A percentile compares a stretch with the other conserved stretches of the same genome.
phyloP scores from a whole-genome alignment of 2,329 filamentous ascomycete species.

The Claviceps purpurea region DNA sequence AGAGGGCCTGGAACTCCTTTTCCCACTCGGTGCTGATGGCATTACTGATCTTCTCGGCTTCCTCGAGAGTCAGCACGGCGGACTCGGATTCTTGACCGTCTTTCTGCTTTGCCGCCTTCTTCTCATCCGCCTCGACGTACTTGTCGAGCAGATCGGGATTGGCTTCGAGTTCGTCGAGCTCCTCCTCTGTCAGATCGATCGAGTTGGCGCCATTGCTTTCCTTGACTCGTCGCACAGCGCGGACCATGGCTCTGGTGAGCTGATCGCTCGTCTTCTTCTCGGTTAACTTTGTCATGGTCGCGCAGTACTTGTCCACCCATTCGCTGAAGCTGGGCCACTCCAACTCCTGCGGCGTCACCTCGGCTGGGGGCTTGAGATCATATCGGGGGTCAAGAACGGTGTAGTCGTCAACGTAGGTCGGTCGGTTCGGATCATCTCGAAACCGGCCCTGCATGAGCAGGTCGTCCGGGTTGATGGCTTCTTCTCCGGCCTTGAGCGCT shows the following conservation, averaged over 20 bases:
- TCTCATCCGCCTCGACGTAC: constrained; percentile 22
- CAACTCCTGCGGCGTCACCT: constrained; percentile 35
- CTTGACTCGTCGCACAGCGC: constrained; percentile 29
- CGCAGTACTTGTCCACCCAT: constrained; percentile 40
- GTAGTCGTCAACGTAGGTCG: constrained; percentile 75
- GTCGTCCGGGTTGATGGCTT: constrained; percentile 60
- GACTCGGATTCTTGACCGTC: constrained; percentile 13
- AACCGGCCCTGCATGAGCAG: constrained; percentile 58
- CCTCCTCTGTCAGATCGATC: constrained; percentile 37
- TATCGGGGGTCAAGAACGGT: constrained; percentile 62
- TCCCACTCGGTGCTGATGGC: constrained; percentile 23
- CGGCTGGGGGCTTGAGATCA: constrained; percentile 49
- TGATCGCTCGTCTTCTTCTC: constrained; percentile 30
- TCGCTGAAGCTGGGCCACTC: constrained; percentile 50
- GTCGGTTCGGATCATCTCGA: constrained; percentile 56
- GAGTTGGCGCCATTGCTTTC: constrained; percentile 27
- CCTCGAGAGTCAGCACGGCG: constrained; percentile 19
- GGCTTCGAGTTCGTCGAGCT: constrained; percentile 27
- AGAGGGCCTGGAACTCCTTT: constrained; percentile 24
- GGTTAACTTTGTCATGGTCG: constrained; percentile 29
- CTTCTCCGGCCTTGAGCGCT: constrained; percentile 70
- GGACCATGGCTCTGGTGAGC: constrained; percentile 26
- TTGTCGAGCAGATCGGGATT: constrained; percentile 25
- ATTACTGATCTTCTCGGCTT: constrained; percentile 25
- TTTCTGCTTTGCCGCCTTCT: constrained; percentile 9